Base-by-base conservation (phyloP, 148 eudicot genomes). In the Cornus florida region DNA sequence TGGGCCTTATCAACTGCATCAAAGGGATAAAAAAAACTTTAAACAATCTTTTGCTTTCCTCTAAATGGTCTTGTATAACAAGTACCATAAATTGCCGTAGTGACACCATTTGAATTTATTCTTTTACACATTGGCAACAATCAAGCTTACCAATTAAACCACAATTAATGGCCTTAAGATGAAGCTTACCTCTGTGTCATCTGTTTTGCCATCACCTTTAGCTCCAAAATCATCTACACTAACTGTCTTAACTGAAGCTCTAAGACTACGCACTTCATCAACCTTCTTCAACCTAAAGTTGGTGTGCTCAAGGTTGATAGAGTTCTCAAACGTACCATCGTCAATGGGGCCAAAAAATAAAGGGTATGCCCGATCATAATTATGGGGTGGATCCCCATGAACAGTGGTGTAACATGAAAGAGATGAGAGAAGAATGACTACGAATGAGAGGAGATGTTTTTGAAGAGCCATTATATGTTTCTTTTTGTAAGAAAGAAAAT, bases 141-240 rank as follows among this genome's bases (percentile, higher is more conserved):
- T 11, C 2, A 53, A 11, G 19, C 16, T 53, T 53, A 12, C 12
- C 59, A 53, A 28, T 28, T 28, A 28, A 53, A 12, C 59, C 19
- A 7, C 12, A 43, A 43, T 43, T 43, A 7, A 43, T 43, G 9
- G 7, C 4, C 28, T 28, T 28, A 28, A 28, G 28, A 28, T 28
- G 28, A 28, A 28, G 28, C 8, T 43, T 81, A 87, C 92, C 91
- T 85, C 28, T 12, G 90, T 85, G 78, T 89, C 92, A 79, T 91
- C 94, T 72, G 12, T 8, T 13, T 78, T 31, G 28, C 93, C 95
- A 81, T 91, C 95, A 69, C 91, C 95, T 75, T 84, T 83, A 75
- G 93, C 95, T 83, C 95, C 95, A 72, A 69, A 87, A 72, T 81
- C 84, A 35, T 79, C 69, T 0, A 91, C 93, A 76, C 57, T 81